These are phyloP conservation scores for Rhizopogon vulgaris DNA, from an alignment of 768 basidiomycete genomes.

Conservation along the genomic window DNA sequence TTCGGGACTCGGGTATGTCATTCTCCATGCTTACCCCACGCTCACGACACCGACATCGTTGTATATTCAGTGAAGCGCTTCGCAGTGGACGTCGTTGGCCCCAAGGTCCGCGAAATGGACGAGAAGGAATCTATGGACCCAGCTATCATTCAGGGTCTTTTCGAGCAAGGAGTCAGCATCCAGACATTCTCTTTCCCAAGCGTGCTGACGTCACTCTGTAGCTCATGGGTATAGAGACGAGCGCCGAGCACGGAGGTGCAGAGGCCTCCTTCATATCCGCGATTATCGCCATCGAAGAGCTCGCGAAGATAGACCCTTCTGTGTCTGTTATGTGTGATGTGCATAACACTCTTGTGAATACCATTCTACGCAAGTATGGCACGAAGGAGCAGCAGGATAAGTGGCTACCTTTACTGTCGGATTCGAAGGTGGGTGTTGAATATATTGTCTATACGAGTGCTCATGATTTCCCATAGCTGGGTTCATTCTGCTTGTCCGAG, in stretches of 20 bases:
- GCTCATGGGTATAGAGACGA: constrained; percentile 98
- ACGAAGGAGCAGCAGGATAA: constrained; percentile 79
- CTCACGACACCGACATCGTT: constrained; percentile 2
- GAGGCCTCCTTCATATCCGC: constrained; percentile 92
- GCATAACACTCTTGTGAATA: constrained; percentile 97
- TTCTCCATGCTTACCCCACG: not conserved
- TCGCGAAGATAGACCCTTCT: constrained; percentile 92
- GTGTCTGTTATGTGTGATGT: constrained; percentile 97
- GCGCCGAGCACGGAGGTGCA: constrained; percentile 75
- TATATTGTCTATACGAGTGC: not conserved
- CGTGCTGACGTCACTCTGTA: constrained; percentile 22
- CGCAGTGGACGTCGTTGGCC: constrained; percentile 81
- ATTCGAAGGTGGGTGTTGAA: constrained; percentile 52
- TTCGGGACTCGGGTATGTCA: constrained; percentile 78
- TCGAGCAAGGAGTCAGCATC: constrained; percentile 83
- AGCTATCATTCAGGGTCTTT: constrained; percentile 76
- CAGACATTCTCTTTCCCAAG: not conserved
- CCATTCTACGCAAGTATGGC: constrained; percentile 83
- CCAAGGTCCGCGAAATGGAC: constrained; percentile 96
- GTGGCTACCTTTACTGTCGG: constrained; percentile 80
- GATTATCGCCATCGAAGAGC: constrained; percentile 94
- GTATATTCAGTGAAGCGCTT: constrained; percentile 70
- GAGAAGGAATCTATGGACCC: constrained; percentile 96
- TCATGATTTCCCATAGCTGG: constrained; percentile 50
- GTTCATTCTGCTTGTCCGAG: constrained; percentile 94